Base-by-base conservation (phyloP, 2,329 filamentous ascomycete species). In the Talaromyces sp. region DNA sequence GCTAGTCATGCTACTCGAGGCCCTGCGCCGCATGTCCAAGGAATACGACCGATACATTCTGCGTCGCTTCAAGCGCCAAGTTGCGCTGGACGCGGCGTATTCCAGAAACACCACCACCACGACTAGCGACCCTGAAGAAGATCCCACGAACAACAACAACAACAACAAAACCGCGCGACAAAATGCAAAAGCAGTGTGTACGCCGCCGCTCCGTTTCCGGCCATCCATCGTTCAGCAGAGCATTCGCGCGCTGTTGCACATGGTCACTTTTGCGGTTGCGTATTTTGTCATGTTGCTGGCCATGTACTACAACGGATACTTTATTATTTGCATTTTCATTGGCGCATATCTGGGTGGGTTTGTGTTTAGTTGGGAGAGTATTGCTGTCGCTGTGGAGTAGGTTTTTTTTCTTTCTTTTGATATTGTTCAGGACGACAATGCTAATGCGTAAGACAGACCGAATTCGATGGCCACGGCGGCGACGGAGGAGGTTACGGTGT, bases 271-370 rank as follows among this genome's bases (percentile, higher is more conserved):
- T 68, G 86, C 85, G 0, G 83, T 92, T 1, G 90, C 89, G 2
- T 95, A 94, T 72, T 86, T 94, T 67, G 75, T 94, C 69, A 94
- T 95, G 91, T 76, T 82, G 60, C 70, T 87, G 30, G 82, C 84
- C 23, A 87, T 87, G 85, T 87, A 86, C 65, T 87, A 82, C 73
- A 87, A 87, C 62, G 83, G 87, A 9, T 95, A 91, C 75, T 83
- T 95, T 65, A 90, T 95, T 73, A 88, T 94, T 63, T 91, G 87
- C 67, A 91, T 95, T 72, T 85, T 94, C 65, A 83, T 94, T 60
- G 91, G 91, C 1, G 86, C 89, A 0, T 91, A 86, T 65, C 61
- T 93, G 5, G 91, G 91, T 16, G 81, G 84, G 12, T 91, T 92
- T 65, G 70, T 90, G 63, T 94, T 91, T 72, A 84, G 87, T 33